Percentiles rank a stretch among this genome's conserved stretches.
Conservation (phyloP, 129 eudicot genomes). For the Flaveria sonorensis region DNA sequence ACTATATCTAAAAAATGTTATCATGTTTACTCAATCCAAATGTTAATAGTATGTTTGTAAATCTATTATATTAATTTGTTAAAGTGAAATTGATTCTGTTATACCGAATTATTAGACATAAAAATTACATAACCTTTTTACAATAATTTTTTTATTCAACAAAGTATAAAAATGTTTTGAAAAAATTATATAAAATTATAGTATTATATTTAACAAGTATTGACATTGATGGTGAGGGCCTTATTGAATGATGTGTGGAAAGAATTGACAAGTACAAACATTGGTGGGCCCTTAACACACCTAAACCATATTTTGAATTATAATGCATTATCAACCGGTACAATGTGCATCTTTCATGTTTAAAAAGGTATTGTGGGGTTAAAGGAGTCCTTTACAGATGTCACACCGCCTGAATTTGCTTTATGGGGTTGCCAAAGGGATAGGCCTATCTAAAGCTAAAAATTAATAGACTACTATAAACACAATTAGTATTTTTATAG, state of each 20-base stretch:
- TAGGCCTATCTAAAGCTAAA: conserved; percentile 26
- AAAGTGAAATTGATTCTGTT: neutral
- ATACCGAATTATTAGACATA: no score
- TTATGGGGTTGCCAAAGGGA: conserved; percentile 36
- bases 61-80: neutral
- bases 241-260: conserved; percentile 48
- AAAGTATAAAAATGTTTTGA: neutral
- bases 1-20: no score
- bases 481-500: neutral
- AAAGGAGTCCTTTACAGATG: conserved; percentile 28
- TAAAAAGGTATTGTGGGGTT: conserved; percentile 33
- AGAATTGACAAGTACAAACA: conserved; percentile 67
- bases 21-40: neutral
- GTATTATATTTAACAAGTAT: neutral
- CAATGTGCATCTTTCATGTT: conserved; percentile 15
- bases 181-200: neutral
- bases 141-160: no score
- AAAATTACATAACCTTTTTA: neutral
- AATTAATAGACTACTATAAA: neutral
- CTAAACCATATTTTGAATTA: conserved; percentile 33
- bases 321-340: conserved; percentile 22
- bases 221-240: conserved; percentile 32
- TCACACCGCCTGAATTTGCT: conserved; percentile 41
- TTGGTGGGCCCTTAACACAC: conserved; percentile 33
- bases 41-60: no score